Evolutionary conservation across 495 filamentous ascomycete genomes (phyloP).

Genomic region (Chaetomidium leptoderma): DNA sequence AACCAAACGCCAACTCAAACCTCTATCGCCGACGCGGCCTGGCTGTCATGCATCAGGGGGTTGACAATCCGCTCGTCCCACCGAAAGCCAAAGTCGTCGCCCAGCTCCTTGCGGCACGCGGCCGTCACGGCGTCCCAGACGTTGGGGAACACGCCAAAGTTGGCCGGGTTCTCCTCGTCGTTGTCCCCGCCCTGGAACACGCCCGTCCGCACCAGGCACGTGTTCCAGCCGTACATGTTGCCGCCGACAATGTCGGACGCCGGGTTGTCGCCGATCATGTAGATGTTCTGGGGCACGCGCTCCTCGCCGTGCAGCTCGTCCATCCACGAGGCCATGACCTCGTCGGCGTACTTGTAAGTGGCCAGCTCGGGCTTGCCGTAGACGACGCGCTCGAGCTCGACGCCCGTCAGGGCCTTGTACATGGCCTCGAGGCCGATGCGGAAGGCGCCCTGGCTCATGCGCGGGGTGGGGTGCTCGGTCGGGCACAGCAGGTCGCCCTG

Average conservation of each 20-base stretch:
- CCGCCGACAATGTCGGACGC: slow-evolving; percentile 74
- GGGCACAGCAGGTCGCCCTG: slow-evolving; percentile 72
- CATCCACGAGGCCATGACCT: slow-evolving; percentile 72
- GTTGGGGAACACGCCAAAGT: slow-evolving; percentile 78
- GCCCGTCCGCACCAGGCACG: slow-evolving; percentile 68
- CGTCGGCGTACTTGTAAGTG: slow-evolving; percentile 77
- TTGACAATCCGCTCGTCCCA: slow-evolving; percentile 51
- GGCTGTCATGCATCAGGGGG: slow-evolving; percentile 55
- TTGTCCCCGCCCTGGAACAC: slow-evolving; percentile 57
- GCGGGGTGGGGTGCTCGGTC: slow-evolving; percentile 68
- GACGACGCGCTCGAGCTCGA: slow-evolving; percentile 75
- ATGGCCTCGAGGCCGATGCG: slow-evolving; percentile 73
- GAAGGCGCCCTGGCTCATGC: slow-evolving; percentile 73
- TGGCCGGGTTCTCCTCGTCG: slow-evolving; percentile 93
- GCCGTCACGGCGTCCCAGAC: slow-evolving; percentile 91
- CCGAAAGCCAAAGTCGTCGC: slow-evolving; percentile 53
- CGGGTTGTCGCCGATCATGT: slow-evolving; percentile 81
- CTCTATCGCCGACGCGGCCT: slow-evolving; percentile 51
- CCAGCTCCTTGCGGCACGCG: slow-evolving; percentile 81
- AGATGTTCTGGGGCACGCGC: slow-evolving; percentile 64
- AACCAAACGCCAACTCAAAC: slow-evolving; percentile 26
- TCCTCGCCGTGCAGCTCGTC: slow-evolving; percentile 69
- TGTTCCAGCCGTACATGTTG: slow-evolving; percentile 82
- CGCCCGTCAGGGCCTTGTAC: slow-evolving; percentile 70
- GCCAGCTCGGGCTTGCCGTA: slow-evolving; percentile 78